Evolutionary conservation across 2,329 filamentous ascomycete species (phyloP).

Genomic region (Aspergillus novoparasiticus): DNA sequence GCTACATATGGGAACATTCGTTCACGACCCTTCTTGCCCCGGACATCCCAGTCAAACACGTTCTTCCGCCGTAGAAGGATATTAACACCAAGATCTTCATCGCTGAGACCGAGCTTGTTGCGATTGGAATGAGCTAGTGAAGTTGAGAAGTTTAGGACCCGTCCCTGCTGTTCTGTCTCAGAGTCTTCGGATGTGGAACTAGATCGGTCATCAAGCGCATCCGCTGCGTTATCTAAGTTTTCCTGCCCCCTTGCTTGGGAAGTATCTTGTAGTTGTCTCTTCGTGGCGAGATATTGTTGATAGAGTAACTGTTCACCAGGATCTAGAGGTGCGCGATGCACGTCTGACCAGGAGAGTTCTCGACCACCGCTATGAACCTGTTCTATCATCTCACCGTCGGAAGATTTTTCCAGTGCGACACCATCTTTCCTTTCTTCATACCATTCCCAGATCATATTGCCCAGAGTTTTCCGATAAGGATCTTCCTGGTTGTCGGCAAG

Average conservation of each 20-base stretch:
- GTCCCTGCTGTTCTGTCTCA: conserved; percentile 86
- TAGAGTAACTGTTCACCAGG: conserved; percentile 78
- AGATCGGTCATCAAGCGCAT: conserved; percentile 72
- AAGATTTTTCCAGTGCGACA: conserved; percentile 59
- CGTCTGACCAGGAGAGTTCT: conserved; percentile 62
- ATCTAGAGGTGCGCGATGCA: conserved; percentile 67
- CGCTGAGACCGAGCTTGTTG: conserved; percentile 82
- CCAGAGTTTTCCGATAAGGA: conserved; percentile 60
- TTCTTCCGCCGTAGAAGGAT: conserved; percentile 85
- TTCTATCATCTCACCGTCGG: conserved; percentile 63
- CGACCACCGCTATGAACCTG: conserved; percentile 67
- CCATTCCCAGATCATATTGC: conserved; percentile 76
- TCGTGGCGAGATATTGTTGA: conserved; percentile 88
- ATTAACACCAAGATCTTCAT: conserved; percentile 90
- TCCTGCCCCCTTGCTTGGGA: conserved; percentile 70
- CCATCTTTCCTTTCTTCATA: conserved; percentile 71
- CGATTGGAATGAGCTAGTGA: conserved; percentile 80
- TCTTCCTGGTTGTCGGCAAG: conserved; percentile 23
- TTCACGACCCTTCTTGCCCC: conserved; percentile 88
- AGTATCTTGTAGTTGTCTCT: conserved; percentile 82
- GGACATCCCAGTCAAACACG: conserved; percentile 90
- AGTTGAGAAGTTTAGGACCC: conserved; percentile 84
- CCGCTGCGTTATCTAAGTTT: conserved; percentile 73
- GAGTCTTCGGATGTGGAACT: conserved; percentile 88
- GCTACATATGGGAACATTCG: conserved; percentile 88